These are phyloP conservation scores for Pichia norvegensis DNA, from an alignment of 1,139 yeast species.

Conservation along the genomic window DNA sequence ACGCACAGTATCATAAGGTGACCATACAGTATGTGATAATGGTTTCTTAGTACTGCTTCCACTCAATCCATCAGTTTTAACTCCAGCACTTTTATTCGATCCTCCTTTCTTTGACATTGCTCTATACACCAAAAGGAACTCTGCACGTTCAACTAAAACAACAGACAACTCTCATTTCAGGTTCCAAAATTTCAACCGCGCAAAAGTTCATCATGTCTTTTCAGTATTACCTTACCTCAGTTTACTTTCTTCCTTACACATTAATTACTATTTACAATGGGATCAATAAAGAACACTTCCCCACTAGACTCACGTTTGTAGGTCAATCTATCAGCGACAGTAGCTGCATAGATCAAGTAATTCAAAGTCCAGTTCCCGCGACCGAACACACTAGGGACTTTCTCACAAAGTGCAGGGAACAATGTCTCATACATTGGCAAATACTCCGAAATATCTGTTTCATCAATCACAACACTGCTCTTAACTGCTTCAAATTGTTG, in stretches of 20 bases:
- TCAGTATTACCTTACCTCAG: too few species aligned
- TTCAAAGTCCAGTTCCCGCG: conserved; percentile 59
- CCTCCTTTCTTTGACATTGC: conserved; percentile 6
- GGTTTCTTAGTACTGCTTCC: conserved; percentile 16
- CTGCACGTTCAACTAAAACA: too few species aligned
- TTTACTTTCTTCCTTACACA: too few species aligned
- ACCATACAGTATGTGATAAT: conserved; percentile 86
- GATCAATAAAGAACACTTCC: conserved; percentile 50
- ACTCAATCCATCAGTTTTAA: background rate
- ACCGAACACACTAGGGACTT: conserved; percentile 55
- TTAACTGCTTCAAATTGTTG: conserved; percentile 37
- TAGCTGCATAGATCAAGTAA: conserved; percentile 51
- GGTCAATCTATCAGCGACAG: conserved; percentile 48
- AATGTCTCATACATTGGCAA: conserved; percentile 46
- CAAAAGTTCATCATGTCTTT: too few species aligned
- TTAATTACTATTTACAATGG: conserved; percentile 8
- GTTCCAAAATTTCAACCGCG: too few species aligned
- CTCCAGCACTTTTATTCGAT: background rate
- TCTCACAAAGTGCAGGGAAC: conserved; percentile 43
- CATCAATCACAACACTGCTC: conserved; percentile 31
- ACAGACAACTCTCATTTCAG: too few species aligned
- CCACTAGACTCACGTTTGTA: conserved; percentile 54
- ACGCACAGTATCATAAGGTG: conserved; percentile 92
- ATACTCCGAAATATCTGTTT: conserved; percentile 46
- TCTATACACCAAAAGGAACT: background rate